Evolutionary conservation across 164 flowering plant genomes (phyloP).

Genomic region (Berberis vulgaris): DNA sequence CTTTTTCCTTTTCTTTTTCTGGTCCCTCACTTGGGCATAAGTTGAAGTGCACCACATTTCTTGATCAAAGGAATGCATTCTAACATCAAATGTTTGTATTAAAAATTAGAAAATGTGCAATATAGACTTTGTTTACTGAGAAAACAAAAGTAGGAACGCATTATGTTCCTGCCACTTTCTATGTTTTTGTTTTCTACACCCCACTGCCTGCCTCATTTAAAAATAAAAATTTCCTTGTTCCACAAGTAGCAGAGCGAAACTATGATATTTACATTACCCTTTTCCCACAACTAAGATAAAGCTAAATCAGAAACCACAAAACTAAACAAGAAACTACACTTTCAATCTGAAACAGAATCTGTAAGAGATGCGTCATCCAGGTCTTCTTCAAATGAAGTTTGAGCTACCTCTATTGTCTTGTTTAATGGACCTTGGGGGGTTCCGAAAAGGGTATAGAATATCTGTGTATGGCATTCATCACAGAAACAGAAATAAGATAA

Average conservation of each 20-base stretch:
- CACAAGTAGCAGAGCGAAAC: neutral
- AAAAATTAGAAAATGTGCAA: too few relatives aligned
- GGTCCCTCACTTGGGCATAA: too few relatives aligned
- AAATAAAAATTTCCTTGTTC: neutral
- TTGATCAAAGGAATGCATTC: too few relatives aligned
- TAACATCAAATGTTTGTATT: too few relatives aligned
- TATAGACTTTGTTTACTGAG: too few relatives aligned
- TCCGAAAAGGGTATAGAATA: conserved; percentile 71
- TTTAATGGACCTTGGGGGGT: conserved; percentile 51
- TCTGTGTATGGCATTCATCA: conserved; percentile 72
- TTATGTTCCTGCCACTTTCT: too few relatives aligned
- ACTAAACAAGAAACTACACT: neutral
- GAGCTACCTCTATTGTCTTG: conserved; percentile 12
- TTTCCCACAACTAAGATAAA: neutral
- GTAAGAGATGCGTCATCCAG: conserved; percentile 6
- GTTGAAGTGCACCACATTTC: too few relatives aligned
- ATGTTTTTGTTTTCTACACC: too few relatives aligned
- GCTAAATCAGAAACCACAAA: neutral
- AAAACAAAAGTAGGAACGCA: too few relatives aligned
- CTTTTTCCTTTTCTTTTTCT: too few relatives aligned
- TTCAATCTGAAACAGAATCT: neutral
- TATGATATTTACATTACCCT: neutral
- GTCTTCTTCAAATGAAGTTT: conserved; percentile 7
- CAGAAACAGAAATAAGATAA: conserved; percentile 78
- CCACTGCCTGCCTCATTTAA: too few relatives aligned